These are phyloP conservation scores for Phytopythium cucurbitacearum DNA, from an alignment of 352 stramenopile genomes.

Conservation along the genomic window DNA sequence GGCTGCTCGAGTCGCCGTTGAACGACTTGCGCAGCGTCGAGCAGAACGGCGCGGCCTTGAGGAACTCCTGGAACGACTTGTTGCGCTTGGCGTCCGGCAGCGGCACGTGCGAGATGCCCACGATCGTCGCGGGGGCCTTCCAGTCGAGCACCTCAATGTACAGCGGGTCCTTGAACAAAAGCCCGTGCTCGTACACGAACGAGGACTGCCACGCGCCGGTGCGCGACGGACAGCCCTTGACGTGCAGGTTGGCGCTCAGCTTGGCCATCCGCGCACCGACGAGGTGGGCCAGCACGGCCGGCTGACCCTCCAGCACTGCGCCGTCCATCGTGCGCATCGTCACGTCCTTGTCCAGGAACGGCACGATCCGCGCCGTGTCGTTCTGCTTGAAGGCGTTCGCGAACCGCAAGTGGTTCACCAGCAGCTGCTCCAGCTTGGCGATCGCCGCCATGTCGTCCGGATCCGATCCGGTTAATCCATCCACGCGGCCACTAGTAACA, in stretches of 20 bases:
- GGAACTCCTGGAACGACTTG: conserved; percentile 28
- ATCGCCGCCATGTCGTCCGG: conserved; percentile 4
- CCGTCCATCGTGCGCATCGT: conserved; percentile 46
- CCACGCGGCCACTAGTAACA: background rate
- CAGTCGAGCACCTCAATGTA: conserved; percentile 72
- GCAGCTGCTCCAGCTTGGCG: conserved; percentile 35
- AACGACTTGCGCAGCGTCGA: conserved; percentile 2
- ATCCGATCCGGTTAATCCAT: no score
- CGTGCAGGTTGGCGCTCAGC: conserved; percentile 54
- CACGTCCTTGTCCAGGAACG: conserved; percentile 62
- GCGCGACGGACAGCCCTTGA: conserved; percentile 54
- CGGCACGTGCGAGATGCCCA: conserved; percentile 39
- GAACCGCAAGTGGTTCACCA: conserved; percentile 58
- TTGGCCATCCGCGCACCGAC: conserved; percentile 69
- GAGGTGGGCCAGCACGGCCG: conserved; percentile 64
- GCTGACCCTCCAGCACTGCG: conserved; percentile 34
- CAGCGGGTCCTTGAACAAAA: conserved; percentile 62
- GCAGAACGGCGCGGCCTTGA: conserved; percentile 15
- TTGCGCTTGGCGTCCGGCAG: conserved; percentile 32
- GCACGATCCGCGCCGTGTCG: conserved; percentile 58
- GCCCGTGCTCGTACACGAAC: conserved; percentile 72
- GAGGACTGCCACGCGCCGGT: conserved; percentile 49
- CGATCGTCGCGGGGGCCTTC: conserved; percentile 26
- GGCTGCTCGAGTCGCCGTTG: background rate
- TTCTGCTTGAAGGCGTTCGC: conserved; percentile 72